Percentiles rank a stretch among this genome's conserved stretches.
Evolutionary conservation across 352 stramenopile species (phyloP).

Genomic region (Phytophthora pini): DNA sequence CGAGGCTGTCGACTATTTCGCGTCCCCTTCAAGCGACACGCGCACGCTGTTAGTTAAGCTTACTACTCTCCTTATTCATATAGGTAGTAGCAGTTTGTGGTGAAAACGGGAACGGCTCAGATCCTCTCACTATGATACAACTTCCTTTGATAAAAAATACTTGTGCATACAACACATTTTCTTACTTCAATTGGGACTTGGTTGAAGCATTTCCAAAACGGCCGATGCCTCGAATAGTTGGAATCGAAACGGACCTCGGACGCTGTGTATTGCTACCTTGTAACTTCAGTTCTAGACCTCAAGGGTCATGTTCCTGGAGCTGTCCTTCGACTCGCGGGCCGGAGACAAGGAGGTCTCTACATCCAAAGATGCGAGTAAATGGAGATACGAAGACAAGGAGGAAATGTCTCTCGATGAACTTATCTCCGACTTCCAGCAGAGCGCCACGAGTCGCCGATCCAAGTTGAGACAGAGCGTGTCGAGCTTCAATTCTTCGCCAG

Average conservation of each 20-base stretch:
- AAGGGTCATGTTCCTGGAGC: slow-evolving; percentile 32
- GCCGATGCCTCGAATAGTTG: not conserved
- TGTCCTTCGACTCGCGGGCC: slow-evolving; percentile 36
- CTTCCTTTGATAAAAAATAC: too few relatives aligned
- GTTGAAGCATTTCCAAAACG: not conserved
- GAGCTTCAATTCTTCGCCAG: slow-evolving; percentile 1
- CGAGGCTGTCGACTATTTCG: too few relatives aligned
- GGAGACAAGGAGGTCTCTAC: slow-evolving; percentile 10
- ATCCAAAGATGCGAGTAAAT: slow-evolving; percentile 4
- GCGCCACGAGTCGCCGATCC: slow-evolving; percentile 23
- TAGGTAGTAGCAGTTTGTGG: too few relatives aligned
- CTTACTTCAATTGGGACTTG: not conserved
- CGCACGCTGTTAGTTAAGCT: too few relatives aligned
- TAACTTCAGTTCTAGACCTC: not conserved
- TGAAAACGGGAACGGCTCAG: too few relatives aligned
- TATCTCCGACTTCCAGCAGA: slow-evolving; percentile 56
- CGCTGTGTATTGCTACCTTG: not conserved
- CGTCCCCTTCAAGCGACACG: too few relatives aligned
- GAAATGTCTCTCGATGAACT: slow-evolving; percentile 53
- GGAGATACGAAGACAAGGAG: slow-evolving; percentile 17
- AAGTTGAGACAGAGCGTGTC: slow-evolving; percentile 3
- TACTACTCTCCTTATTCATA: too few relatives aligned
- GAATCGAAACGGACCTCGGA: not conserved
- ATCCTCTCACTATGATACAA: too few relatives aligned
- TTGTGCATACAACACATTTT: too few relatives aligned